These are phyloP conservation scores for Penicillium desertorum DNA, from an alignment of 495 filamentous ascomycete genomes.

Conservation along the genomic window DNA sequence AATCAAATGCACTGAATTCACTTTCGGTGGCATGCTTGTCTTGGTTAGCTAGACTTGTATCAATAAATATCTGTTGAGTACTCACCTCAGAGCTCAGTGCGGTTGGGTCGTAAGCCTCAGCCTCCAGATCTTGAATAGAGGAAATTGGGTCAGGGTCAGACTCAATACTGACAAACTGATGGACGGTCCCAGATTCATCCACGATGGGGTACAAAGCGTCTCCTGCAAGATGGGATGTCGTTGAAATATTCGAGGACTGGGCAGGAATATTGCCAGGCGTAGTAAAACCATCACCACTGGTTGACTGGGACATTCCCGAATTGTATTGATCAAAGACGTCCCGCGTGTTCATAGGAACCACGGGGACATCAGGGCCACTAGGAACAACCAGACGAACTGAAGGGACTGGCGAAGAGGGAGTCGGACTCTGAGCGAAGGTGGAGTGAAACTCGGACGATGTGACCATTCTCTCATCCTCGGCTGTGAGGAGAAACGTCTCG, in stretches of 20 bases:
- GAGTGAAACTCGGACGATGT: background rate
- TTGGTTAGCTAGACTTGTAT: background rate
- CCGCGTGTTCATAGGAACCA: background rate
- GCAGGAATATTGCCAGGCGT: background rate
- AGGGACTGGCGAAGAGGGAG: background rate
- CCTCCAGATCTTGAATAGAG: no score
- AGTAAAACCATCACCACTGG: background rate
- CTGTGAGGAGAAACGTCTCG: background rate
- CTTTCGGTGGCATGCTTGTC: background rate
- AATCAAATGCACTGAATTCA: no score
- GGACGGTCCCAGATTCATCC: background rate
- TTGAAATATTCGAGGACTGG: background rate
- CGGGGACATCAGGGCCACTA: background rate
- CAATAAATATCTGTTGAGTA: background rate
- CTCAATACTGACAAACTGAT: background rate
- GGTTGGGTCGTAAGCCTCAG: background rate
- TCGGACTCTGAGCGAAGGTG: background rate
- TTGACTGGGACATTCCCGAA: background rate
- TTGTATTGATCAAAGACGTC: constrained; percentile 1
- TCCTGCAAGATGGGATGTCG: background rate
- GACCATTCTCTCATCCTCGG: background rate
- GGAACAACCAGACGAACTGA: background rate
- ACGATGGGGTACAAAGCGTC: background rate
- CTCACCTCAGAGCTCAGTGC: background rate
- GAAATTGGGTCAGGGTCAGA: background rate